Conservation (phyloP, 1,284 basidiomycete genomes). For the Mycena sp. region DNA sequence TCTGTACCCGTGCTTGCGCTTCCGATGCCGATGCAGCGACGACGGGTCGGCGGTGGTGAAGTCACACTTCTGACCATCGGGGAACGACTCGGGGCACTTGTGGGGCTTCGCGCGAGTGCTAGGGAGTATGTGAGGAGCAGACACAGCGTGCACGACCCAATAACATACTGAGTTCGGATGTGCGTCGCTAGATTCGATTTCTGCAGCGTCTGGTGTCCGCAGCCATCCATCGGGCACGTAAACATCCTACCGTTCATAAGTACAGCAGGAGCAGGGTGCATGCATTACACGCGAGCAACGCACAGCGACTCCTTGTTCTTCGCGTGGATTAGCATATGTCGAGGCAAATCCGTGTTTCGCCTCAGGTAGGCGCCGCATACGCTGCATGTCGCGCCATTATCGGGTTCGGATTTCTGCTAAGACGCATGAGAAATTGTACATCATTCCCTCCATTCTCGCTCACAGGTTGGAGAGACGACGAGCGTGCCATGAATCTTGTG, state of each 20-base stretch:
- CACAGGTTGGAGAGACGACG: slow-evolving; percentile 11
- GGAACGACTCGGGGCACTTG: slow-evolving; percentile 24
- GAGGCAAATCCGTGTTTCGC: slow-evolving; percentile 25
- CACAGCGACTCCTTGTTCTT: slow-evolving; percentile 26
- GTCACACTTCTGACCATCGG: slow-evolving; percentile 22
- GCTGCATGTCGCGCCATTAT: slow-evolving; percentile 22
- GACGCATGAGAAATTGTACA: not conserved
- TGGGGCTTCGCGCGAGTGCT: slow-evolving; percentile 32
- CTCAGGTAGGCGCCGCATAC: slow-evolving; percentile 23
- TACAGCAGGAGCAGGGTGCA: not conserved
- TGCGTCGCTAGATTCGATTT: slow-evolving; percentile 31
- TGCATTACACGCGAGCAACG: not conserved
- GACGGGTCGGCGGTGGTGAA: slow-evolving; percentile 31
- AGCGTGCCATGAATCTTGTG: not conserved
- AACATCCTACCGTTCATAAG: slow-evolving; percentile 24
- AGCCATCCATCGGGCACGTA: slow-evolving; percentile 25
- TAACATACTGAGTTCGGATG: slow-evolving; percentile 30
- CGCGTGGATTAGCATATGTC: slow-evolving; percentile 28
- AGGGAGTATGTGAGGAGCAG: not conserved
- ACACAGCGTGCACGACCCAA: not conserved
- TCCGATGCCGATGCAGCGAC: slow-evolving; percentile 29
- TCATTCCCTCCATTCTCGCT: not conserved
- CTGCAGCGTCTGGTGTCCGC: slow-evolving; percentile 27
- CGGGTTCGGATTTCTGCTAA: slow-evolving; percentile 11
- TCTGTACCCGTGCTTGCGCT: slow-evolving; percentile 29